Percentiles rank a stretch among this genome's conserved stretches.
Conservation (phyloP, 2,329 filamentous ascomycete species). For the Rachicladosporium sp. region DNA sequence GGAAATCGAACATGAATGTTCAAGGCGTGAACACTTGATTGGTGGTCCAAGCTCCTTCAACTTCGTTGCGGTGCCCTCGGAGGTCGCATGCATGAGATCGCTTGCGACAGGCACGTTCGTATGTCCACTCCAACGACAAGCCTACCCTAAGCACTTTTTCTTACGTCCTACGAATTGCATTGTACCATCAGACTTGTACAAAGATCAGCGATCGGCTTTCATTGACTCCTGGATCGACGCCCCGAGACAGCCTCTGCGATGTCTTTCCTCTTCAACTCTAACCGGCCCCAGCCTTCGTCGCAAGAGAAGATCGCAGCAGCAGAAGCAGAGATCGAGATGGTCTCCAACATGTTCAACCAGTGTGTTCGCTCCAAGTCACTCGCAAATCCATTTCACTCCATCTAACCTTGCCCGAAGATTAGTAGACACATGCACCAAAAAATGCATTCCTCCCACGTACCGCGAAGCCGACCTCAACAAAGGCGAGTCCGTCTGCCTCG, state of each 20-base stretch:
- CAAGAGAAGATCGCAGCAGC: slow-evolving; percentile 95
- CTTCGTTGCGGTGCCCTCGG: no score
- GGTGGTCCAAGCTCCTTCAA: no score
- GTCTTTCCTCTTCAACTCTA: slow-evolving; percentile 61
- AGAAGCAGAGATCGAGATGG: slow-evolving; percentile 94
- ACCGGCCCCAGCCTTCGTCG: slow-evolving; percentile 72
- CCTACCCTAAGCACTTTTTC: no score
- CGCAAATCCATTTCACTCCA: slow-evolving; percentile 2
- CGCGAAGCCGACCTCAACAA: slow-evolving; percentile 96
- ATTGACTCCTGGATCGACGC: neutral
- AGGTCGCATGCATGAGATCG: no score
- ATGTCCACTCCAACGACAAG: no score
- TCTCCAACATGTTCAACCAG: slow-evolving; percentile 97
- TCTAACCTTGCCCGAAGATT: slow-evolving; percentile 32
- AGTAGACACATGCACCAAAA: slow-evolving; percentile 77
- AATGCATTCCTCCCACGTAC: slow-evolving; percentile 88
- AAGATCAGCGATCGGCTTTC: no score
- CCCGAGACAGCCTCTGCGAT: slow-evolving; percentile 32
- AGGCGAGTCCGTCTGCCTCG: slow-evolving; percentile 94
- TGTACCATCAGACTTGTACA: no score
- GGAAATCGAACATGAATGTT: no score
- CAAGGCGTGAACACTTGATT: no score
- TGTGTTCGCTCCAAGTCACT: slow-evolving; percentile 32
- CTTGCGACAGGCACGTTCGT: no score
- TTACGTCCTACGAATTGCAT: no score